Conservation (phyloP, 1,139 yeast species). For the Candida sanyaensis region DNA sequence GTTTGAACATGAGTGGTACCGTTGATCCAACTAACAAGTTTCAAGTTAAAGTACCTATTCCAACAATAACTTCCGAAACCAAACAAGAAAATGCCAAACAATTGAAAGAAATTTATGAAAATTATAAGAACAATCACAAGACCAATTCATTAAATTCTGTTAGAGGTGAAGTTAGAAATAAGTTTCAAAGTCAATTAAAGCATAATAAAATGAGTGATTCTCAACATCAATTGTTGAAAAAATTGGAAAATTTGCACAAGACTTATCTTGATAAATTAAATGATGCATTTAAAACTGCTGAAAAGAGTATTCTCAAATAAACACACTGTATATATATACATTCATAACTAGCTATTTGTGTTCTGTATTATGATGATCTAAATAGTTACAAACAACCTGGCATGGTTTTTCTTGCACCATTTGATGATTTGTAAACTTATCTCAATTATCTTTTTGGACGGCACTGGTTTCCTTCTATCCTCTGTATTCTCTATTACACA, state of each 20-base stretch:
- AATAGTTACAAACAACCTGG: slow-evolving; percentile 31
- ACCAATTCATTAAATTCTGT: slow-evolving; percentile 47
- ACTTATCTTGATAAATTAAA: slow-evolving; percentile 58
- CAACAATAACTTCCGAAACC: slow-evolving; percentile 72
- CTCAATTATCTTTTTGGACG: slow-evolving; percentile 33
- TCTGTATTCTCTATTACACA: slow-evolving; percentile 24
- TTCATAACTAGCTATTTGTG: not conserved
- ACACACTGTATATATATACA: not conserved
- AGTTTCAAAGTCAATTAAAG: slow-evolving; percentile 46
- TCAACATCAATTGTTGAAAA: slow-evolving; percentile 52
- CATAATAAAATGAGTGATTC: slow-evolving; percentile 57
- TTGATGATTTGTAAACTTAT: slow-evolving; percentile 35
- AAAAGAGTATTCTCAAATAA: slow-evolving; percentile 46
- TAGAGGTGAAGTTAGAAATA: slow-evolving; percentile 63
- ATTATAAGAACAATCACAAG: slow-evolving; percentile 50
- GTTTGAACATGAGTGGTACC: slow-evolving; percentile 78
- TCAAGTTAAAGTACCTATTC: slow-evolving; percentile 71
- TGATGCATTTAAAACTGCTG: slow-evolving; percentile 61
- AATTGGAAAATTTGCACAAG: slow-evolving; percentile 71
- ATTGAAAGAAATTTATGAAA: slow-evolving; percentile 65
- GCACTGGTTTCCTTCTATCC: slow-evolving; percentile 22
- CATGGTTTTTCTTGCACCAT: slow-evolving; percentile 42
- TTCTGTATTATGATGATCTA: slow-evolving; percentile 7
- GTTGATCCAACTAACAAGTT: slow-evolving; percentile 71
- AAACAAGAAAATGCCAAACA: slow-evolving; percentile 59